Evolutionary conservation across 352 stramenopile genomes (phyloP).

Genomic region (Phytophthora pisi): DNA sequence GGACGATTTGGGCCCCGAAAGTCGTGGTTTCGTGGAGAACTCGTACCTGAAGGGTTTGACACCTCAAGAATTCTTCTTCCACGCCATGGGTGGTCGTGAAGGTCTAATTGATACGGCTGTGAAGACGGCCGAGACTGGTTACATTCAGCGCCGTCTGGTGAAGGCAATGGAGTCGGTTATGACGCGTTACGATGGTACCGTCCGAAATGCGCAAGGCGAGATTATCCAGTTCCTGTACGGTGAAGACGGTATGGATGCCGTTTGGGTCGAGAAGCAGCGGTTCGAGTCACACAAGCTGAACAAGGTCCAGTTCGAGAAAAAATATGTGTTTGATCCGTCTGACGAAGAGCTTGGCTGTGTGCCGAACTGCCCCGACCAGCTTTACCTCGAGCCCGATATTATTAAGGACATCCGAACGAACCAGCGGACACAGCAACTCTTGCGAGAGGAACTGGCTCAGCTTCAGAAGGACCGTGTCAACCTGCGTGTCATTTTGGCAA

Average conservation of each 20-base stretch:
- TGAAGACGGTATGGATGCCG: constrained; percentile 99
- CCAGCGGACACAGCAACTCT: constrained; percentile 91
- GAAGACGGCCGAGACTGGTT: constrained; percentile 99
- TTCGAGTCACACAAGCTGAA: constrained; percentile 92
- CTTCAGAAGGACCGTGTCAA: constrained; percentile 95
- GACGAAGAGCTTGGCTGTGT: constrained; percentile 93
- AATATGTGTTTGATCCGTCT: constrained; percentile 93
- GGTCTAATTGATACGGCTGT: constrained; percentile 99
- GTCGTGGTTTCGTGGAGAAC: constrained; percentile 99
- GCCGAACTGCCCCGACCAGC: constrained; percentile 82
- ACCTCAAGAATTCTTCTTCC: constrained; percentile 99
- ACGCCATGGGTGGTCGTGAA: constrained; percentile 99
- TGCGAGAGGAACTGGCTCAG: constrained; percentile 94
- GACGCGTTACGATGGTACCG: constrained; percentile 98
- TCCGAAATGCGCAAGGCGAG: constrained; percentile 94
- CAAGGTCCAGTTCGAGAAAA: constrained; percentile 94
- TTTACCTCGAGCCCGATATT: constrained; percentile 86
- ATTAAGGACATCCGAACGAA: constrained; percentile 94
- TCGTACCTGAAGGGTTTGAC: constrained; percentile 97
- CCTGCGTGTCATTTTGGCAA: constrained; percentile 94
- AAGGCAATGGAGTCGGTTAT: constrained; percentile 99
- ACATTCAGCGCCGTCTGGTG: constrained; percentile 99
- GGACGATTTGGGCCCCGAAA: constrained; percentile 98
- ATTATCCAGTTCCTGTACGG: constrained; percentile 93
- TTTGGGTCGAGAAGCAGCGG: constrained; percentile 99